Evolutionary conservation across 2,329 filamentous ascomycete genomes (phyloP).

Genomic region (Calycina herbarum): DNA sequence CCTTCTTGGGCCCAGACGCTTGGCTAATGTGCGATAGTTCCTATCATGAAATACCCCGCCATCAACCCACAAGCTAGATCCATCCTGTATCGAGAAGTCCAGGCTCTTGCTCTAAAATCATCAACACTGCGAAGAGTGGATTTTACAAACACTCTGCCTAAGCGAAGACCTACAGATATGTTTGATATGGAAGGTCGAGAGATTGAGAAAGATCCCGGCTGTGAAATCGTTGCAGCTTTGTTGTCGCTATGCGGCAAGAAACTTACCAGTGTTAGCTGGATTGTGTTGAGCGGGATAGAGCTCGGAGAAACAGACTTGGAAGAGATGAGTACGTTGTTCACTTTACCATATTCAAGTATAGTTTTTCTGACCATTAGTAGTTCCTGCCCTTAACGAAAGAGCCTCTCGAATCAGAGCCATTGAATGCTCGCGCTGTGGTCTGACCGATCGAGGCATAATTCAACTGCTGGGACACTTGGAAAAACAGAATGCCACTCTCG

Average conservation of each 20-base stretch:
- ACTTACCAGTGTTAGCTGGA: conserved; percentile 70
- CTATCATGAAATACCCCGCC: conserved; percentile 25
- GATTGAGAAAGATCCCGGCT: conserved; percentile 59
- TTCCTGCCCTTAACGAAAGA: conserved; percentile 66
- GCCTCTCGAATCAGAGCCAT: conserved; percentile 65
- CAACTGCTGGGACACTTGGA: conserved; percentile 64
- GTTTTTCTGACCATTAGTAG: conserved; percentile 43
- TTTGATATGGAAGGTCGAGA: conserved; percentile 48
- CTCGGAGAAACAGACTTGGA: conserved; percentile 72
- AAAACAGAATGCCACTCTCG: conserved; percentile 65
- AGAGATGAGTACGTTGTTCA: conserved; percentile 37
- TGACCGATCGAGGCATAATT: conserved; percentile 58
- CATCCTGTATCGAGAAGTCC: conserved; percentile 66
- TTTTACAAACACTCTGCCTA: conserved; percentile 61
- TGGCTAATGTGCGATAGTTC: conserved; percentile 37
- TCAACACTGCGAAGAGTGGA: conserved; percentile 62
- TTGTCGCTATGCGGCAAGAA: conserved; percentile 67
- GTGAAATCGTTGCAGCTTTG: conserved; percentile 68
- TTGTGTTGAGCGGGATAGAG: conserved; percentile 66
- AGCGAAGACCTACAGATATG: conserved; percentile 47
- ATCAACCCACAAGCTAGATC: conserved; percentile 43
- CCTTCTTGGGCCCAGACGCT: conserved; percentile 51
- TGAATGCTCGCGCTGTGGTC: conserved; percentile 63
- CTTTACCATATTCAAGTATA: background rate
- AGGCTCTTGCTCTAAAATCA: conserved; percentile 66